These are phyloP conservation scores for Anethum foeniculum DNA, from an alignment of 140 eudicot genomes.

Conservation along the genomic window DNA sequence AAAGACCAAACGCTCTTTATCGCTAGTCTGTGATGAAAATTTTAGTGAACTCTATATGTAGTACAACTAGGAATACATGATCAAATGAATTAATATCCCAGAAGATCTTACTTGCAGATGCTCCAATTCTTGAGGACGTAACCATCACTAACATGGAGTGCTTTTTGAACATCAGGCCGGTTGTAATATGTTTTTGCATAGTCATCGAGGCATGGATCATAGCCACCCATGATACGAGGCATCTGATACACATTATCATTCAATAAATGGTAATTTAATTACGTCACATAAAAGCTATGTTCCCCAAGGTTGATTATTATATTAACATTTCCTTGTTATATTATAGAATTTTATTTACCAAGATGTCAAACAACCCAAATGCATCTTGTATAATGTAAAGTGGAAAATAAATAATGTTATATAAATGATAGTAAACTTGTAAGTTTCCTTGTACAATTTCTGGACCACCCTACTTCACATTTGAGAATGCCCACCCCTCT, in stretches of 20 bases:
- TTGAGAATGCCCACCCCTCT: not conserved
- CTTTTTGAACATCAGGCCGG: slow-evolving; percentile 72
- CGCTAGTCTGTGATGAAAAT: not conserved
- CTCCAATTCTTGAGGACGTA: slow-evolving; percentile 63
- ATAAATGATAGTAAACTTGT: not conserved
- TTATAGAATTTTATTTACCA: not conserved
- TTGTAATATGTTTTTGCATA: slow-evolving; percentile 78
- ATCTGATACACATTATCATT: slow-evolving; percentile 33
- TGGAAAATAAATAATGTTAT: not conserved
- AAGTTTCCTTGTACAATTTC: not conserved
- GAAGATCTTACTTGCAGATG: slow-evolving; percentile 74
- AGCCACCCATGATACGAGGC: slow-evolving; percentile 87
- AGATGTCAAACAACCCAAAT: not conserved
- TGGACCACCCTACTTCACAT: slow-evolving; percentile 1
- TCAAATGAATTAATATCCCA: not conserved
- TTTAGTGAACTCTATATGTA: not conserved
- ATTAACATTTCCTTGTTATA: not conserved
- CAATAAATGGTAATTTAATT: not conserved
- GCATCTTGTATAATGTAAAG: not conserved
- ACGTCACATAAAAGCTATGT: not conserved
- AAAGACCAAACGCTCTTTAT: not conserved
- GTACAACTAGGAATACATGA: not conserved
- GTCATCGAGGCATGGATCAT: slow-evolving; percentile 89
- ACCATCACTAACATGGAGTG: slow-evolving; percentile 81
- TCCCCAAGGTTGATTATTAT: not conserved